Conservation (phyloP, 2,329 filamentous ascomycete species). For the Passalora sequoiae region DNA sequence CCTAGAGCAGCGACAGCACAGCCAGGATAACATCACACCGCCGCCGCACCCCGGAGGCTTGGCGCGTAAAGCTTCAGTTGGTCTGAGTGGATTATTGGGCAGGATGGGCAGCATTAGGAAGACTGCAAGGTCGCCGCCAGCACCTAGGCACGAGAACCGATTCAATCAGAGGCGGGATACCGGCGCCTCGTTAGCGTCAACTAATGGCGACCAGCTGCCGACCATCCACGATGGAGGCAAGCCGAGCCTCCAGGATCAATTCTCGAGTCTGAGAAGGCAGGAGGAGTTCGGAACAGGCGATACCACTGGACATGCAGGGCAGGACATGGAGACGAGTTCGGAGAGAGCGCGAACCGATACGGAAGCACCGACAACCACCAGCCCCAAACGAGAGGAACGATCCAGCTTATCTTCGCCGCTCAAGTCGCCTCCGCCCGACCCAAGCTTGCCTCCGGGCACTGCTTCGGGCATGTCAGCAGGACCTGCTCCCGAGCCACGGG, state of each 20-base stretch:
- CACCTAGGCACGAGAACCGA: conserved; percentile 19
- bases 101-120: conserved; percentile 54
- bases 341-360: conserved; percentile 35
- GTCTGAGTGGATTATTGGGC: conserved; percentile 75
- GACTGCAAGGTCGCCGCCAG: conserved; percentile 50
- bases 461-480: conserved; percentile 74
- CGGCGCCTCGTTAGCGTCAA: conserved; percentile 20
- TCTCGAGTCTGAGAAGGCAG: conserved; percentile 42
- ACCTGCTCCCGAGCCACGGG: conserved; percentile 63
- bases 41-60: conserved; percentile 38
- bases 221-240: conserved; percentile 28
- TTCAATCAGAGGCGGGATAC: conserved; percentile 25
- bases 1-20: conserved; percentile 16
- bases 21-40: conserved; percentile 24
- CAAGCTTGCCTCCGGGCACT: conserved; percentile 74
- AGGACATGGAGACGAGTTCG: conserved; percentile 15
- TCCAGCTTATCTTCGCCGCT: conserved; percentile 19
- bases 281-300: conserved; percentile 37
- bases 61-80: conserved; percentile 71
- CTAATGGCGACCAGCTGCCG: conserved; percentile 23
- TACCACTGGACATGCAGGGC: conserved; percentile 13
- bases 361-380: conserved; percentile 30
- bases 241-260: conserved; percentile 44
- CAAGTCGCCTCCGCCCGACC: conserved; percentile 61
- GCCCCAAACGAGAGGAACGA: conserved; percentile 24